Percentiles rank a stretch among this genome's conserved stretches.
Evolutionary conservation across 768 basidiomycete species (phyloP).

Genomic region (Lactifluus volemus): DNA sequence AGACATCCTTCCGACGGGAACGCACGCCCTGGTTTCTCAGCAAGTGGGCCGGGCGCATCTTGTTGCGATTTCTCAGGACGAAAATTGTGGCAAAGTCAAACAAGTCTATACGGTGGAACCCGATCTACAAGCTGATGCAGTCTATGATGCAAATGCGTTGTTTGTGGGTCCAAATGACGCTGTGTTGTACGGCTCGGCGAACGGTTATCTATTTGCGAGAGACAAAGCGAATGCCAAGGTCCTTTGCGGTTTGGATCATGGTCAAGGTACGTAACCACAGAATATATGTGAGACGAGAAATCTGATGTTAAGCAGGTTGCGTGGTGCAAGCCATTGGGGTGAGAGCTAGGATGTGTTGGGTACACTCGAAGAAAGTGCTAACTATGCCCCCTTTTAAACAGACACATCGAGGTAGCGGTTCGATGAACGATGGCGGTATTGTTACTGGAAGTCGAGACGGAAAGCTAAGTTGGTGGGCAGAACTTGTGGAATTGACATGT

Average conservation of each 20-base stretch:
- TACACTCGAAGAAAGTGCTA: background rate
- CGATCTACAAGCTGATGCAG: constrained; percentile 25
- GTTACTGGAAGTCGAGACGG: constrained; percentile 20
- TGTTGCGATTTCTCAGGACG: constrained; percentile 40
- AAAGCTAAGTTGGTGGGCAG: constrained; percentile 18
- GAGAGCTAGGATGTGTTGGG: background rate
- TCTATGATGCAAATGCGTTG: constrained; percentile 37
- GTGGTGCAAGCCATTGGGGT: constrained; percentile 17
- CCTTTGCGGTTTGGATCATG: constrained; percentile 53
- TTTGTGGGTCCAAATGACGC: constrained; percentile 46
- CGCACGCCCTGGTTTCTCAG: constrained; percentile 46
- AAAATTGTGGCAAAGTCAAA: constrained; percentile 45
- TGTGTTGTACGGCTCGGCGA: constrained; percentile 48
- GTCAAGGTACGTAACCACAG: constrained; percentile 38
- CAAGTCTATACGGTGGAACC: constrained; percentile 41
- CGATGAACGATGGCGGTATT: background rate
- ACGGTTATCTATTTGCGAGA: constrained; percentile 54
- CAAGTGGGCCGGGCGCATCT: constrained; percentile 42
- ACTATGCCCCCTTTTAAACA: background rate
- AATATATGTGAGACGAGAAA: background rate
- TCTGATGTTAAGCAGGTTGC: constrained; percentile 8
- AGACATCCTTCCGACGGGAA: constrained; percentile 40
- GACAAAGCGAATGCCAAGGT: constrained; percentile 45
- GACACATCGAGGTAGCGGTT: background rate
- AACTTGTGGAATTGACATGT: constrained; percentile 9